phyloP scores from a whole-genome alignment of 441 rosid species.

The Croton setiger region DNA sequence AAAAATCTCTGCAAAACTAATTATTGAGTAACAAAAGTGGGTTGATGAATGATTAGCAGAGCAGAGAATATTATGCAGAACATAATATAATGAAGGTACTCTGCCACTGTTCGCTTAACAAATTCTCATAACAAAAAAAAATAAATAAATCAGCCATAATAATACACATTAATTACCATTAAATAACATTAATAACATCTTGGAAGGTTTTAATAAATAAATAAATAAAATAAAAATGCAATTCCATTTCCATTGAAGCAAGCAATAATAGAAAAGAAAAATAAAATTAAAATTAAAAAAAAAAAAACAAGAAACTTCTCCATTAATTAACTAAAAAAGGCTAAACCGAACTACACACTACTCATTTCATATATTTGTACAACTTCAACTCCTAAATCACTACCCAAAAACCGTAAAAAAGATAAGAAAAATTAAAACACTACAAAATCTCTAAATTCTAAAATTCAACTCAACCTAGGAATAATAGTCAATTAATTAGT shows the following conservation, averaged over 20 bases:
- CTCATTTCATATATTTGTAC: conserved; percentile 39
- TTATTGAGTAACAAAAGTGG: conserved; percentile 10
- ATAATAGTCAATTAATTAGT: no score
- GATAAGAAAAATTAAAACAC: conserved; percentile 10
- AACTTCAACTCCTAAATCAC: conserved; percentile 28
- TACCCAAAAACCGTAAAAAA: conserved; percentile 16
- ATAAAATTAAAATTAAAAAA: background rate
- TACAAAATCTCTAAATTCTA: conserved; percentile 14
- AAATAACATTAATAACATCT: no score
- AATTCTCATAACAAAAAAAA: background rate
- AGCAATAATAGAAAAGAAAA: background rate
- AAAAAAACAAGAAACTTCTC: conserved; percentile 13
- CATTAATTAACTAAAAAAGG: conserved; percentile 7
- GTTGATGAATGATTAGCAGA: background rate
- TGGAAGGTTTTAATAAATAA: no score
- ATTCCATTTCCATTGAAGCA: background rate
- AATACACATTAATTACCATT: no score
- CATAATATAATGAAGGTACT: conserved; percentile 2
- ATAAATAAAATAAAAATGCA: no score
- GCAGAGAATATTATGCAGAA: conserved; percentile 17
- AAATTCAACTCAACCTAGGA: background rate
- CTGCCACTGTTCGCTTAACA: background rate
- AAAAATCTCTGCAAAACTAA: conserved; percentile 12
- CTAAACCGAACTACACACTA: conserved; percentile 23
- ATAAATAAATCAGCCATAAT: no score